A percentile compares a stretch with the other conserved stretches of the same genome.
Conservation (phyloP, 345 rosid species). For the Viola odorata region DNA sequence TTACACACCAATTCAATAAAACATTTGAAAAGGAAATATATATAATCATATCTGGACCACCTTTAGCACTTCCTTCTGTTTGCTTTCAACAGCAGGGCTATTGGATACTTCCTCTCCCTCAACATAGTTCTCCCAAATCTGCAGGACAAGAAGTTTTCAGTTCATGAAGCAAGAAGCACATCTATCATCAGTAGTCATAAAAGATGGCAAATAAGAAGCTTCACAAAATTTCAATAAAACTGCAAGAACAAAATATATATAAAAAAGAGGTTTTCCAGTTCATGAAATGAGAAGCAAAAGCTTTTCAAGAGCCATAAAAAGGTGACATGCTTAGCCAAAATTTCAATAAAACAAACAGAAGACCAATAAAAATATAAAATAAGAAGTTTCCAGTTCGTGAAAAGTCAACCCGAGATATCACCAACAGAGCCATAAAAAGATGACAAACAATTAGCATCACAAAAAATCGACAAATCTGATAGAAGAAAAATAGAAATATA, state of each 20-base stretch:
- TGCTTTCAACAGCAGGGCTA: constrained; percentile 61
- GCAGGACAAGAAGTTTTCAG: constrained; percentile 12
- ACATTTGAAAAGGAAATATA: not conserved
- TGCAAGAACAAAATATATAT: not conserved
- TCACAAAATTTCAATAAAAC: not conserved
- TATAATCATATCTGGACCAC: constrained; percentile 28
- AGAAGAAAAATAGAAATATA: not conserved
- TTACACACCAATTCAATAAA: constrained; percentile 3
- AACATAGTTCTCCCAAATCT: constrained; percentile 98
- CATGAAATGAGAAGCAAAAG: not conserved
- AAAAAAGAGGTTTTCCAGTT: not conserved
- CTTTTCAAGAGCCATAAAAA: not conserved
- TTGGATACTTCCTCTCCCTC: constrained; percentile 89
- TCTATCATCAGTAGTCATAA: not conserved
- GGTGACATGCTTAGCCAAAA: not conserved
- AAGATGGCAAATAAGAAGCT: too few relatives aligned
- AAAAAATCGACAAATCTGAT: not conserved
- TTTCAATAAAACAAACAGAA: not conserved
- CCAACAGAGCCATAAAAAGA: not conserved
- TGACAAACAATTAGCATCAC: not conserved
- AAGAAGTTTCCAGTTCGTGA: not conserved
- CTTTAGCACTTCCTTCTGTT: constrained; percentile 84
- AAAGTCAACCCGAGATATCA: too few relatives aligned
- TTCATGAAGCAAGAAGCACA: not conserved
- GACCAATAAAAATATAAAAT: not conserved